Evolutionary conservation across 495 filamentous ascomycete species (phyloP).

Genomic region (Durotheca rogersii): DNA sequence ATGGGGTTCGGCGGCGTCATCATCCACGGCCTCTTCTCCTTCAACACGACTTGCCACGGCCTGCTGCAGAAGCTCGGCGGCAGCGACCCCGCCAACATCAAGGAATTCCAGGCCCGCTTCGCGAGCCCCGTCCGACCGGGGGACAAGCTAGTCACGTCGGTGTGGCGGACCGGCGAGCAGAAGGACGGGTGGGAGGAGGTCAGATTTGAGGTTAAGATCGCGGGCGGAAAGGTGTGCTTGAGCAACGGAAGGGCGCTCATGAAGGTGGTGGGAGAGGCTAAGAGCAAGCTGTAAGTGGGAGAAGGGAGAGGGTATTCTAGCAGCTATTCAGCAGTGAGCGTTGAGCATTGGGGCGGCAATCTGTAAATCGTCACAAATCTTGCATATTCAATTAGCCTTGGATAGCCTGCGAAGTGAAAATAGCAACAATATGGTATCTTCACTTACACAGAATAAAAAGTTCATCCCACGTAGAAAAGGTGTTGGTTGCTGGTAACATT

Average conservation of each 20-base stretch:
- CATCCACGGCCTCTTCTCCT: slow-evolving; percentile 84
- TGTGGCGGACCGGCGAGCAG: slow-evolving; percentile 63
- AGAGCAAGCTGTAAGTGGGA: slow-evolving; percentile 63
- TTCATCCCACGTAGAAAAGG: no score
- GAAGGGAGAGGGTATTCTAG: no score
- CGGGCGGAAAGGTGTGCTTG: slow-evolving; percentile 73
- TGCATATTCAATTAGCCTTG: no score
- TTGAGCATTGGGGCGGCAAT: no score
- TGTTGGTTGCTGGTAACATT: no score
- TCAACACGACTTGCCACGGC: slow-evolving; percentile 78
- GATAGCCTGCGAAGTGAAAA: no score
- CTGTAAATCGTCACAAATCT: no score
- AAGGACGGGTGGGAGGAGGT: slow-evolving; percentile 79
- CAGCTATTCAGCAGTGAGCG: no score
- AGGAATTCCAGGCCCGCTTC: slow-evolving; percentile 85
- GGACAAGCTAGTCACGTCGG: slow-evolving; percentile 65
- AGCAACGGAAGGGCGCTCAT: slow-evolving; percentile 82
- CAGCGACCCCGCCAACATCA: slow-evolving; percentile 74
- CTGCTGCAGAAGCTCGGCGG: slow-evolving; percentile 70
- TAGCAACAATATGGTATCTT: no score
- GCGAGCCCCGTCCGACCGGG: slow-evolving; percentile 79
- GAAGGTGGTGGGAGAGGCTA: slow-evolving; percentile 56
- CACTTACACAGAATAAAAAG: no score
- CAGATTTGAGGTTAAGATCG: slow-evolving; percentile 69
- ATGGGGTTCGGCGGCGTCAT: slow-evolving; percentile 90